These are phyloP conservation scores for Debaryomyces sp. DNA, from an alignment of 1,139 yeast species.

Conservation along the genomic window DNA sequence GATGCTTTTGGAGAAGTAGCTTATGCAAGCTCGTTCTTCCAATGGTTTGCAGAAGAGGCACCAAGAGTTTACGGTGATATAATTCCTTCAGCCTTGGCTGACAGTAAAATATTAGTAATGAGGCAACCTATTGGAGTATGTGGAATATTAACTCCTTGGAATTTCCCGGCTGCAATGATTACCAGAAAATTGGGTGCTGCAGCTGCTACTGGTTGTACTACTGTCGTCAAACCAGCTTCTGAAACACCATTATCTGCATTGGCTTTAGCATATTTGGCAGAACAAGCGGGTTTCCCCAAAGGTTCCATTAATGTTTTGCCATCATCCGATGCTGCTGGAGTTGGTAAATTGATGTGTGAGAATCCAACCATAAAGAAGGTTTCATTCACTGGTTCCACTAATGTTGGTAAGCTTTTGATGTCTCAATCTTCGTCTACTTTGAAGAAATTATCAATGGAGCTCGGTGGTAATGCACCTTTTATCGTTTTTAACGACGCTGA, in stretches of 20 bases:
- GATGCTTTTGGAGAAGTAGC: constrained; percentile 79
- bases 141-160: constrained; percentile 94
- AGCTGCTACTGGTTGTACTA: constrained; percentile 89
- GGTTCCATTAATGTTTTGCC: constrained; percentile 78
- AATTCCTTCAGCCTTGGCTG: constrained; percentile 62
- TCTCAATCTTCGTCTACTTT: constrained; percentile 72
- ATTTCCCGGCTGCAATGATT: constrained; percentile 94
- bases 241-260: constrained; percentile 89
- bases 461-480: constrained; percentile 95
- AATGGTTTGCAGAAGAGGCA: constrained; percentile 89
- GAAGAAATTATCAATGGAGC: constrained; percentile 82
- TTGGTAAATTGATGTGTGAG: constrained; percentile 74
- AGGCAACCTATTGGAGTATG: constrained; percentile 90
- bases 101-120: constrained; percentile 62
- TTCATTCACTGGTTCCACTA: constrained; percentile 90
- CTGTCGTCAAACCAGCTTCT: constrained; percentile 85
- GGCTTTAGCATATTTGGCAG: constrained; percentile 73
- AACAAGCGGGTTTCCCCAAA: constrained; percentile 83
- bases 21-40: constrained; percentile 78
- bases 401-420: constrained; percentile 81
- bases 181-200: constrained; percentile 92
- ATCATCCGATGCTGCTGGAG: constrained; percentile 56
- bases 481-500: constrained; percentile 86
- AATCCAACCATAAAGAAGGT: constrained; percentile 70
- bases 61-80: constrained; percentile 75